Conservation (phyloP, 139 green algal genomes). For the Chlamydomonas sphaeroides region DNA sequence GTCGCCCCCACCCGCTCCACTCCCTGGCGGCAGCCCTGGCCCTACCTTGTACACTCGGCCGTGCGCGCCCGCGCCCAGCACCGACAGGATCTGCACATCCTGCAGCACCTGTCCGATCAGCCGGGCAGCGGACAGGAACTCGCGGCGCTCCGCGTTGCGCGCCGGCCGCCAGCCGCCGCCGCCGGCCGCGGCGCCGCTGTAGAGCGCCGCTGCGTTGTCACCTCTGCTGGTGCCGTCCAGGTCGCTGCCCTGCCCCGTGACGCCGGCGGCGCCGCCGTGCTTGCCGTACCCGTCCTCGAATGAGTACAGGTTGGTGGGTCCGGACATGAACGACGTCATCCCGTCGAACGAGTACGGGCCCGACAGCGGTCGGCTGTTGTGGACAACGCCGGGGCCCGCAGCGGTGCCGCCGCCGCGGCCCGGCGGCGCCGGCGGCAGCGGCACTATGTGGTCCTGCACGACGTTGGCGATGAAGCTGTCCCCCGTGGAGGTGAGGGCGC, state of each 20-base stretch:
- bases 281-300: neutral
- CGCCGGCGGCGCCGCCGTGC: neutral
- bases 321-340: neutral
- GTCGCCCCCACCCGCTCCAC: neutral
- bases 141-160: slow-evolving; percentile 13
- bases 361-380: neutral
- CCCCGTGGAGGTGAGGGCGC: neutral
- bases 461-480: neutral
- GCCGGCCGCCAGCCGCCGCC: neutral
- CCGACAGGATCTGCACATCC: slow-evolving; percentile 24
- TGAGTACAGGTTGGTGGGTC: neutral
- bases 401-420: neutral
- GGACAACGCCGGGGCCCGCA: too few relatives aligned
- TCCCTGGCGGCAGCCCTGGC: neutral
- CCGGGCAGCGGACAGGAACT: slow-evolving; percentile 12
- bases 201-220: neutral
- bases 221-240: neutral
- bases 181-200: neutral
- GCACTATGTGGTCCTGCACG: too few relatives aligned
- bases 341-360: slow-evolving; percentile 6
- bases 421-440: too few relatives aligned
- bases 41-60: slow-evolving; percentile 45
- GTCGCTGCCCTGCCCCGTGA: neutral
- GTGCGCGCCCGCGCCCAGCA: slow-evolving; percentile 38
- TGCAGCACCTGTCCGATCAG: slow-evolving; percentile 13